Conservation (phyloP, 2,329 filamentous ascomycete species). For the Tolypocladium pustulatum region DNA sequence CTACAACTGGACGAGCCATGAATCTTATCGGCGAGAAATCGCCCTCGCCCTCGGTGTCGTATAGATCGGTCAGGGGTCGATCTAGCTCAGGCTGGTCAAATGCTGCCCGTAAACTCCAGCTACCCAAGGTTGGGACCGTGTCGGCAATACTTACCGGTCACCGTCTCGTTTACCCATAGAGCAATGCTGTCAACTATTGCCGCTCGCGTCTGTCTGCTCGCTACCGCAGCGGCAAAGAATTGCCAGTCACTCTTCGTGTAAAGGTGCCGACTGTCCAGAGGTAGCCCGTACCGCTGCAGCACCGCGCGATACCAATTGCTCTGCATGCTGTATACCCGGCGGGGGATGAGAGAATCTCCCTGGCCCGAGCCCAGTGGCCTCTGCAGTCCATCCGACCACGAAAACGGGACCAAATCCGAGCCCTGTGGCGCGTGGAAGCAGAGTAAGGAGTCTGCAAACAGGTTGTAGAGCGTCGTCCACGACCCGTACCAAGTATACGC, state of each 20-base stretch:
- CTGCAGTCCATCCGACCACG: constrained; percentile 2
- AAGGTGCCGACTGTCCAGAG: constrained; percentile 70
- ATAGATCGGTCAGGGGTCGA: constrained; percentile 70
- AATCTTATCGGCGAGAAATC: constrained; percentile 66
- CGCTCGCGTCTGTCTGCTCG: constrained; percentile 54
- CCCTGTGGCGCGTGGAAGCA: constrained; percentile 56
- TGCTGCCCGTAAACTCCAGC: not conserved
- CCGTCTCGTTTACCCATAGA: constrained; percentile 75
- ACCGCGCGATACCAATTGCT: constrained; percentile 73
- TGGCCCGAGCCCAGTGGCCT: constrained; percentile 13
- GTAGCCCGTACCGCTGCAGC: constrained; percentile 71
- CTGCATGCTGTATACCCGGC: constrained; percentile 66
- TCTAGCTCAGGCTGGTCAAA: constrained; percentile 28
- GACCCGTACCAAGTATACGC: constrained; percentile 74
- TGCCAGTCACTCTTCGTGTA: constrained; percentile 91
- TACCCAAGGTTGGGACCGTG: not conserved
- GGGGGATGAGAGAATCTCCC: constrained; percentile 51
- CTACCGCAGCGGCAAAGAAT: constrained; percentile 76
- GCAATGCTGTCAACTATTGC: constrained; percentile 68
- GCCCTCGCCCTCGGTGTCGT: constrained; percentile 68
- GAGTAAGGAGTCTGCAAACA: constrained; percentile 65
- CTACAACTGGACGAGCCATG: constrained; percentile 73
- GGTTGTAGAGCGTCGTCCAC: constrained; percentile 73
- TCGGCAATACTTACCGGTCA: constrained; percentile 36
- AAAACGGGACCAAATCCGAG: not conserved